phyloP scores from a whole-genome alignment of 176 grass and related monocot species.

The Avena insularis region DNA sequence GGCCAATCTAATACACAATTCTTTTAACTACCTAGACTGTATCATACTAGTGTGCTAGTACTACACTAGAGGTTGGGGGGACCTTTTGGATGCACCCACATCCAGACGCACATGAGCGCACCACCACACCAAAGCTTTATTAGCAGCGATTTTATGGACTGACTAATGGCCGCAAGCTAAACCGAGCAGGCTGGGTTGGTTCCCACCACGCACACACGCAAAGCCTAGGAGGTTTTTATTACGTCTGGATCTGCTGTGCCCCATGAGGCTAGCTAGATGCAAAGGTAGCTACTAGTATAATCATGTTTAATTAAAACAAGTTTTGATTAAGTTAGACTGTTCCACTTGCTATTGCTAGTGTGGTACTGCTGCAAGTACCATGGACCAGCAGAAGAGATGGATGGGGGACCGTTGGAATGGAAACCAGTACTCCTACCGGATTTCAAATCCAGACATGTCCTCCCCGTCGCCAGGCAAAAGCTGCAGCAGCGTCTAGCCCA shows the following conservation, averaged over 20 bases:
- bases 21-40: slow-evolving; percentile 34
- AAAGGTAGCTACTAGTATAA: slow-evolving; percentile 34
- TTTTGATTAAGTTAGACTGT: slow-evolving; percentile 30
- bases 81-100: slow-evolving; percentile 46
- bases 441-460: slow-evolving; percentile 58
- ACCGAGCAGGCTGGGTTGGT: slow-evolving; percentile 26
- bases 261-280: slow-evolving; percentile 32
- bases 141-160: slow-evolving; percentile 32
- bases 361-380: slow-evolving; percentile 8
- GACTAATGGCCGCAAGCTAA: slow-evolving; percentile 29
- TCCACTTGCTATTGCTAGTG: neutral
- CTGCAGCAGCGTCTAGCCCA: slow-evolving; percentile 25
- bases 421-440: slow-evolving; percentile 36
- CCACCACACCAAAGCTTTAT: slow-evolving; percentile 24
- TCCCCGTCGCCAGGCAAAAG: slow-evolving; percentile 59
- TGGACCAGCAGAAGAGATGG: neutral
- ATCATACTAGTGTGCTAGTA: slow-evolving; percentile 4
- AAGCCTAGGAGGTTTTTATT: neutral
- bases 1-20: slow-evolving; percentile 11
- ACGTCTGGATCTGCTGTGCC: slow-evolving; percentile 49
- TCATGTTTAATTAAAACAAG: slow-evolving; percentile 9
- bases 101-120: slow-evolving; percentile 40
- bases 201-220: slow-evolving; percentile 47
- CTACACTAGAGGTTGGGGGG: neutral
- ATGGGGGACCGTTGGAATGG: slow-evolving; percentile 45